Evolutionary conservation across 371 early-diverging fungal species (phyloP).

Genomic region (Mortierella sp.): DNA sequence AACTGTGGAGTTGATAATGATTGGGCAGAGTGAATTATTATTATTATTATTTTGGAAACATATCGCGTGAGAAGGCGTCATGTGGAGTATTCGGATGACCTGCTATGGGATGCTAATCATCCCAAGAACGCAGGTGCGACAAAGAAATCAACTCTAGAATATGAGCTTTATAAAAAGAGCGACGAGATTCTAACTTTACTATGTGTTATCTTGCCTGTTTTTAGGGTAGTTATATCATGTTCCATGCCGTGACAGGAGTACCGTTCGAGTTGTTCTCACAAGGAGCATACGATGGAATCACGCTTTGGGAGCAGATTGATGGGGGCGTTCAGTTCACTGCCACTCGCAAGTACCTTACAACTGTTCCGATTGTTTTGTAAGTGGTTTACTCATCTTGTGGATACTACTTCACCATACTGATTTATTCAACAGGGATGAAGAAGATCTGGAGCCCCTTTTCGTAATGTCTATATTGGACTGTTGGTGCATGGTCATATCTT

Average conservation of each 20-base stretch:
- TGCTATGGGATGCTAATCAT: too few species aligned
- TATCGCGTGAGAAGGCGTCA: too few species aligned
- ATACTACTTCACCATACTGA: neutral
- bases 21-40: neutral
- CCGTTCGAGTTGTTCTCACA: slow-evolving; percentile 92
- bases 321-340: slow-evolving; percentile 97
- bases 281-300: slow-evolving; percentile 94
- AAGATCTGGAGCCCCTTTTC: neutral
- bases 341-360: slow-evolving; percentile 94
- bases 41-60: too few species aligned
- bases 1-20: neutral
- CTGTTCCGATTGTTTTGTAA: slow-evolving; percentile 94
- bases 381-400: slow-evolving; percentile 35
- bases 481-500: too few species aligned
- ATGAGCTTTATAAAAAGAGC: too few species aligned
- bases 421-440: too few species aligned
- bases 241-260: slow-evolving; percentile 96
- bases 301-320: slow-evolving; percentile 99
- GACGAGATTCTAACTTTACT: too few species aligned
- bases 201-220: too few species aligned
- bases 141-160: too few species aligned
- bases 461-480: too few species aligned
- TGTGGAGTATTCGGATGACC: too few species aligned
- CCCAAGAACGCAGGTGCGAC: too few species aligned
- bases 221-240: slow-evolving; percentile 95